Percentiles rank a stretch among this genome's conserved stretches.
Evolutionary conservation across 23 red algal genomes (phyloP).

Genomic region (Gracilaria gracilis): DNA sequence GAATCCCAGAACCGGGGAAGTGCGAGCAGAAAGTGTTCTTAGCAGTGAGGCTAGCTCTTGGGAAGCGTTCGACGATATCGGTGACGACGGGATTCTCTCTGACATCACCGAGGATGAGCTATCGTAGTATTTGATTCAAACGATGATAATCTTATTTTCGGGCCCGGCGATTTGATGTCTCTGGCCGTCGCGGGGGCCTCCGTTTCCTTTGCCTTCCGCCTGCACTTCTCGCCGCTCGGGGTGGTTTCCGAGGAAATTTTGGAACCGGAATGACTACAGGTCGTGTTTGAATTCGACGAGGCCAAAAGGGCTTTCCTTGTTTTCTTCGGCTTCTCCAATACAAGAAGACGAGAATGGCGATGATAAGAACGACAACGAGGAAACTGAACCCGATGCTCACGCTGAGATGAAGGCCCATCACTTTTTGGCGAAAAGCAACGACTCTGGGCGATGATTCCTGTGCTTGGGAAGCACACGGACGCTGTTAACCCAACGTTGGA

Average conservation of each 20-base stretch:
- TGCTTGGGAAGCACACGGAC: too few relatives aligned
- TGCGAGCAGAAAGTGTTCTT: slow-evolving; percentile 37
- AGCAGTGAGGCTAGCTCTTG: not conserved
- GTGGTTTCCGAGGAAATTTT: slow-evolving; percentile 16
- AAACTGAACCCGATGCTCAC: slow-evolving; percentile 42
- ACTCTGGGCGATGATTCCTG: too few relatives aligned
- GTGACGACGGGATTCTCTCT: not conserved
- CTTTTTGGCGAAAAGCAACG: not conserved
- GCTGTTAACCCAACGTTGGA: too few relatives aligned
- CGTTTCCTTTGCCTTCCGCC: not conserved
- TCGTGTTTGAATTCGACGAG: slow-evolving; percentile 37
- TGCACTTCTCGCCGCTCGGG: slow-evolving; percentile 24
- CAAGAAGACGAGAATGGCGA: slow-evolving; percentile 19
- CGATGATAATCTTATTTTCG: not conserved
- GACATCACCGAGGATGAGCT: slow-evolving; percentile 31
- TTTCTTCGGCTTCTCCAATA: slow-evolving; percentile 33
- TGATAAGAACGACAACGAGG: slow-evolving; percentile 32
- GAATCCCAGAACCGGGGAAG: slow-evolving; percentile 36
- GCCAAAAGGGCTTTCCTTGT: slow-evolving; percentile 31
- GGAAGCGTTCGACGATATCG: not conserved
- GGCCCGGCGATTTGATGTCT: not conserved
- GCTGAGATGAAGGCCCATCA: slow-evolving; percentile 26
- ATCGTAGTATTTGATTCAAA: not conserved
- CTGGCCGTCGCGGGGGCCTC: not conserved
- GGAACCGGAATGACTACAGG: slow-evolving; percentile 39